Conservation (phyloP, 129 eudicot species). For the Logfia minima region DNA sequence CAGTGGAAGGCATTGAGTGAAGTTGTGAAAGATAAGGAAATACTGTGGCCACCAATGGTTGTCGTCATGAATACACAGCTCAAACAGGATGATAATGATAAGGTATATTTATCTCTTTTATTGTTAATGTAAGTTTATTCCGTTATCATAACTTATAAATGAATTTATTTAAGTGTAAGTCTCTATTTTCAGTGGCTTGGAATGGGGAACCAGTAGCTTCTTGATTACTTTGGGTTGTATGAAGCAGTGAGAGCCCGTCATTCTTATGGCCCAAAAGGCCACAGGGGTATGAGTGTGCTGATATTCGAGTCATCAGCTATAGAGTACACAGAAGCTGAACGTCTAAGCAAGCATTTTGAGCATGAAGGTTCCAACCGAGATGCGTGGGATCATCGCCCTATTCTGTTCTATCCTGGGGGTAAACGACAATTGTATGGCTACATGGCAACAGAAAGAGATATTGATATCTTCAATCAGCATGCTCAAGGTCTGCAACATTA, state of each 20-base stretch:
- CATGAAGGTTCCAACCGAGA: conserved; percentile 47
- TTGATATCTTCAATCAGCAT: conserved; percentile 67
- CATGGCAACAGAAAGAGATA: conserved; percentile 58
- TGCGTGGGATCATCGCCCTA: conserved; percentile 56
- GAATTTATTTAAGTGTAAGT: not conserved
- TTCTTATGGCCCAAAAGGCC: conserved; percentile 87
- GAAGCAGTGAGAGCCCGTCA: conserved; percentile 63
- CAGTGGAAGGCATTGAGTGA: conserved; percentile 66
- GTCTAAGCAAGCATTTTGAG: conserved; percentile 69
- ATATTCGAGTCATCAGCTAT: conserved; percentile 73
- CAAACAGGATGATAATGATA: conserved; percentile 65
- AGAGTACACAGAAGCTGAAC: conserved; percentile 77
- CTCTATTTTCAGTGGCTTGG: conserved; percentile 70
- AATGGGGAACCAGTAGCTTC: conserved; percentile 85
- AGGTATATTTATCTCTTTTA: conserved; percentile 39
- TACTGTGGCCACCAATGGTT: conserved; percentile 98
- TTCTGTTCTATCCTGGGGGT: conserved; percentile 57
- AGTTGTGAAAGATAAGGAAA: conserved; percentile 47
- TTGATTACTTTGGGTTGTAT: conserved; percentile 53
- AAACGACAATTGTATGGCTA: conserved; percentile 66
- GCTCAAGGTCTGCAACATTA: conserved; percentile 38
- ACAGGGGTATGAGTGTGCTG: conserved; percentile 76
- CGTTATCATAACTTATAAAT: not conserved
- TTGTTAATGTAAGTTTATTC: not conserved
- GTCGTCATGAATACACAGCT: conserved; percentile 68